Evolutionary conservation across 306 rosid genomes (phyloP).

Genomic region (Castanopsis chinensis): DNA sequence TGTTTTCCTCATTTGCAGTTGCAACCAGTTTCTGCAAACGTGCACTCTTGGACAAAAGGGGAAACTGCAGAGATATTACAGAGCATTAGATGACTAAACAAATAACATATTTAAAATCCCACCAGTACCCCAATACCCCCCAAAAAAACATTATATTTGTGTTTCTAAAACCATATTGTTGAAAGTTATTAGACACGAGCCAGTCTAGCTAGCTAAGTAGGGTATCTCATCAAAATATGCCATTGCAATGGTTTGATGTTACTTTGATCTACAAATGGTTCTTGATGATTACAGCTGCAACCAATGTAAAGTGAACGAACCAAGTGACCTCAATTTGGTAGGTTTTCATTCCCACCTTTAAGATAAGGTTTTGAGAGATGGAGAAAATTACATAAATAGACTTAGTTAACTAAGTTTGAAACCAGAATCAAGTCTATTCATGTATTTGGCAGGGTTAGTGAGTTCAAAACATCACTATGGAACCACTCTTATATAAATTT

Average conservation of each 20-base stretch:
- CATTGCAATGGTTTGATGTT: neutral
- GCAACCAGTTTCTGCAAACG: conserved; percentile 71
- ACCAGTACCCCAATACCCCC: neutral
- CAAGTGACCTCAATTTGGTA: neutral
- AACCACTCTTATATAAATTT: neutral
- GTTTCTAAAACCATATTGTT: neutral
- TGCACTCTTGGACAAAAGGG: conserved; percentile 85
- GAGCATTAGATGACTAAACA: conserved; percentile 1
- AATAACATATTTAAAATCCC: neutral
- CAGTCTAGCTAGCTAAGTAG: neutral
- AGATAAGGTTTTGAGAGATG: neutral
- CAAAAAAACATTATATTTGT: neutral
- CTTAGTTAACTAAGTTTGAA: neutral
- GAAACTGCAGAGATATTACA: conserved; percentile 55
- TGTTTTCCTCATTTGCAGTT: conserved; percentile 49
- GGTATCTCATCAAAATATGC: neutral
- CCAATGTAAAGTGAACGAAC: neutral
- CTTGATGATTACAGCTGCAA: neutral
- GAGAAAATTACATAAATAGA: neutral
- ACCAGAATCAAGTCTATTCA: neutral
- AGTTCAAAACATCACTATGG: neutral
- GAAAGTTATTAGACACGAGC: neutral
- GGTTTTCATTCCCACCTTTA: neutral
- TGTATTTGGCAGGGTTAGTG: neutral
- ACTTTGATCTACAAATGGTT: neutral